A percentile compares a stretch with the other conserved stretches of the same genome.
These are phyloP conservation scores for Pisolithus tinctorius DNA, from an alignment of 768 basidiomycete genomes.

Conservation along the genomic window DNA sequence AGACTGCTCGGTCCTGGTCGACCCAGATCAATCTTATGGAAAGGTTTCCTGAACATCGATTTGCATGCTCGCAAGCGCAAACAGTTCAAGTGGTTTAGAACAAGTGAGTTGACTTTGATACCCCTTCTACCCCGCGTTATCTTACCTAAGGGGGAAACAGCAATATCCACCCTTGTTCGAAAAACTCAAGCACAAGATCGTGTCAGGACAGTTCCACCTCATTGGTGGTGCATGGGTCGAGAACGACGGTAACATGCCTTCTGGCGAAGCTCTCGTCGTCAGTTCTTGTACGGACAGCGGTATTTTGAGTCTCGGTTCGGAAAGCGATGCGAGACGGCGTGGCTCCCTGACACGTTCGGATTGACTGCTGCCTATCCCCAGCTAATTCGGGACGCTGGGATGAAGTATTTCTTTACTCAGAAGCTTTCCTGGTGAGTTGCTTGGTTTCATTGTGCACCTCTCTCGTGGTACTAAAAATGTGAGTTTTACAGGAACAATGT, in stretches of 20 bases:
- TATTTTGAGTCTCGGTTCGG: constrained; percentile 71
- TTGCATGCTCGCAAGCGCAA: constrained; percentile 79
- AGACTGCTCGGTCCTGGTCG: constrained; percentile 94
- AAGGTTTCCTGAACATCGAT: constrained; percentile 95
- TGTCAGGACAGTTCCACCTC: constrained; percentile 75
- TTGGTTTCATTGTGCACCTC: background rate
- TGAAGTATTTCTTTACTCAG: constrained; percentile 97
- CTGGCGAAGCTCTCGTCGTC: constrained; percentile 89
- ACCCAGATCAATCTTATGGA: constrained; percentile 98
- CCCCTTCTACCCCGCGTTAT: background rate
- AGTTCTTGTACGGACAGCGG: constrained; percentile 87
- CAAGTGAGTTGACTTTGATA: constrained; percentile 34
- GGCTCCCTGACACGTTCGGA: constrained; percentile 91
- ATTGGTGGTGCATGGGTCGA: constrained; percentile 95
- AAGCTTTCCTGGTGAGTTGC: constrained; percentile 78
- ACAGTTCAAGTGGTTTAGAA: constrained; percentile 97
- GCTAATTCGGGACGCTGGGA: constrained; percentile 71
- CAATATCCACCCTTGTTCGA: constrained; percentile 83
- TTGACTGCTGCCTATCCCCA: constrained; percentile 90
- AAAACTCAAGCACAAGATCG: constrained; percentile 68
- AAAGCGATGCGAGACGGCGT: constrained; percentile 62
- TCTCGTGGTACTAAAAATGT: background rate
- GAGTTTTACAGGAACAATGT: constrained; percentile 61
- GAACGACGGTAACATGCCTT: constrained; percentile 91
- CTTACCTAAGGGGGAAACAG: constrained; percentile 20